Base-by-base conservation (phyloP, 768 basidiomycete species). In the Xerocomus potaroensis region DNA sequence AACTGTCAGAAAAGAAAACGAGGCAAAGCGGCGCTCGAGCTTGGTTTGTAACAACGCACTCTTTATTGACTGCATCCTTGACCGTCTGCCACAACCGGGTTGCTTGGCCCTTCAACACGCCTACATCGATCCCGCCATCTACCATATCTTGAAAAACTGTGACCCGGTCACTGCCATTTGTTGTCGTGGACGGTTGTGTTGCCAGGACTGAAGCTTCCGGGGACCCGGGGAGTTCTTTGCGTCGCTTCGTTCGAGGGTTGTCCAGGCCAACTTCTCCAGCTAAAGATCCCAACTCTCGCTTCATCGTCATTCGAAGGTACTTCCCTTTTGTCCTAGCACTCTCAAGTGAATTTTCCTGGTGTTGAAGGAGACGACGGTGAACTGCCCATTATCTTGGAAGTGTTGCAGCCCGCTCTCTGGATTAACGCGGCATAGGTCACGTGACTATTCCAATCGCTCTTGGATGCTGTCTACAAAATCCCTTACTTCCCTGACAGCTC, bases 61-160 rank as follows among this genome's bases (percentile, higher is more conserved):
- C 87, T 77, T 87, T 87, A 74, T 82, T 85, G 64, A 81, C 80
- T 61, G 86, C 88, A 66, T 87, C 84, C 76, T 80, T 87, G 65
- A 91, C 75, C 31, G 77, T 78, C 62, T 83, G 79, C 83, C 85
- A 90, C 70, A 89, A 66, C 68, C 74, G 77, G 68, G 83, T 64
- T 36, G 83, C 87, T 62, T 80, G 76, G 68, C 81, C 81, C 61
- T 76, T 82, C 62, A 84, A 75, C 47, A 55, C 54, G 30, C 44
- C 46, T 41, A 49, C 56, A 48, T 69, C 69, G 36, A 53, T 41
- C 47, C 42, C 51, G 16, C 49, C 50, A 41, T 38, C 51, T 37
- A 66, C 69, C 24, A 37, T 48, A 40, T 47, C 58, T 16, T 51
- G 55, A 37, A 46, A 8, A 34, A 45, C 34, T 34, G 36, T 43